Evolutionary conservation across 441 rosid species (phyloP).

Genomic region (Brassica hybrid): DNA sequence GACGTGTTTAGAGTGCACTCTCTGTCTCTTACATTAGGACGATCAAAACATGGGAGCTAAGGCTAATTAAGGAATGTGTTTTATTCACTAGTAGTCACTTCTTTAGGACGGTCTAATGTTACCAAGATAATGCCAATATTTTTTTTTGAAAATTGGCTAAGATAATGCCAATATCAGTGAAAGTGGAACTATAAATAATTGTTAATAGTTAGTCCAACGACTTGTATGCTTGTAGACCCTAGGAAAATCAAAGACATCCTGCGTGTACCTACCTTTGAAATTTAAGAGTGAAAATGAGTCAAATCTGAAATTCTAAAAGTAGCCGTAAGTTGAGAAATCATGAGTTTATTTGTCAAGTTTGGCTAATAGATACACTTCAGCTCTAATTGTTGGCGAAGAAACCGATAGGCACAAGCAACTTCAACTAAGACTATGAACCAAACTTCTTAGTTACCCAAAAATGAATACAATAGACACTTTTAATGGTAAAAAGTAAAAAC

Average conservation of each 20-base stretch:
- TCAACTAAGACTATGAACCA: background rate
- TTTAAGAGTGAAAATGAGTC: background rate
- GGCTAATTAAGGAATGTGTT: too few relatives aligned
- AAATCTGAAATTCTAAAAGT: background rate
- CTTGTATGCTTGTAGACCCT: too few relatives aligned
- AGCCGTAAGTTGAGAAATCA: background rate
- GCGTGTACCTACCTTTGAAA: background rate
- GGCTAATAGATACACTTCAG: background rate
- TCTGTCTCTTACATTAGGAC: too few relatives aligned
- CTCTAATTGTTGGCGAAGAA: background rate
- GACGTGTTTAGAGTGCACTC: too few relatives aligned
- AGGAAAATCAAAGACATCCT: slow-evolving; percentile 13
- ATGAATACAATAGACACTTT: background rate
- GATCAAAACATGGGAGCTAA: too few relatives aligned
- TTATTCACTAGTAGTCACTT: too few relatives aligned
- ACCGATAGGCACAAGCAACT: slow-evolving; percentile 1
- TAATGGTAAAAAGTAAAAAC: background rate
- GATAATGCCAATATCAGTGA: too few relatives aligned
- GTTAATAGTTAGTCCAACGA: too few relatives aligned
- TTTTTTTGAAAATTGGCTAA: too few relatives aligned
- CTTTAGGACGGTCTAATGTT: too few relatives aligned
- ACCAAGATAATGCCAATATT: too few relatives aligned
- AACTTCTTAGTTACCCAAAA: background rate
- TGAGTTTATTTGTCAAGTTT: background rate
- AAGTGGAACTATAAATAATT: too few relatives aligned